phyloP scores from a whole-genome alignment of 1,284 basidiomycete genomes.

The Inonotus hispidus region DNA sequence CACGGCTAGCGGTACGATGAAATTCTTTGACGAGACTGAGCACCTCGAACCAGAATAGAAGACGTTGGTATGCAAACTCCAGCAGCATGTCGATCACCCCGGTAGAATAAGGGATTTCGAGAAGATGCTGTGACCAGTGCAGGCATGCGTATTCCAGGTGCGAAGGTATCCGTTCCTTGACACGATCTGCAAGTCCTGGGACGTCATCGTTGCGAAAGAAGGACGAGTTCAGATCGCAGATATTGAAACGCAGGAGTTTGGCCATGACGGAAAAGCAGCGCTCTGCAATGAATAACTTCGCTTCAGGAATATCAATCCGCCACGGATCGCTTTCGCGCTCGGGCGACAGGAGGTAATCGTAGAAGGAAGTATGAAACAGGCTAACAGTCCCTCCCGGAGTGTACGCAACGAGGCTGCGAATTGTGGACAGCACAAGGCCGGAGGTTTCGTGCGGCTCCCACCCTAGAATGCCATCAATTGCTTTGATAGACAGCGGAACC shows the following conservation, averaged over 20 bases:
- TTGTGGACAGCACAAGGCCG: neutral
- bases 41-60: constrained; percentile 29
- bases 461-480: neutral
- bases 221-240: constrained; percentile 5
- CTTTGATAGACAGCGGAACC: neutral
- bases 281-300: neutral
- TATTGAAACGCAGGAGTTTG: constrained; percentile 3
- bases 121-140: constrained; percentile 6
- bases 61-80: constrained; percentile 19
- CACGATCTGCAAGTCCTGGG: neutral
- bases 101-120: neutral
- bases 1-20: neutral
- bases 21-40: constrained; percentile 22
- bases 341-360: neutral
- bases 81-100: neutral
- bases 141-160: constrained; percentile 1
- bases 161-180: neutral
- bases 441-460: neutral
- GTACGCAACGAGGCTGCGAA: neutral
- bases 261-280: neutral
- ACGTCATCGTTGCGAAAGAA: constrained; percentile 9
- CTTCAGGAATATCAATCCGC: neutral
- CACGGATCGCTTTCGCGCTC: neutral
- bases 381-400: neutral
- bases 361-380: constrained; percentile 1